phyloP scores from a whole-genome alignment of 805 yeast genomes.

The Saccharomyces jurei region DNA sequence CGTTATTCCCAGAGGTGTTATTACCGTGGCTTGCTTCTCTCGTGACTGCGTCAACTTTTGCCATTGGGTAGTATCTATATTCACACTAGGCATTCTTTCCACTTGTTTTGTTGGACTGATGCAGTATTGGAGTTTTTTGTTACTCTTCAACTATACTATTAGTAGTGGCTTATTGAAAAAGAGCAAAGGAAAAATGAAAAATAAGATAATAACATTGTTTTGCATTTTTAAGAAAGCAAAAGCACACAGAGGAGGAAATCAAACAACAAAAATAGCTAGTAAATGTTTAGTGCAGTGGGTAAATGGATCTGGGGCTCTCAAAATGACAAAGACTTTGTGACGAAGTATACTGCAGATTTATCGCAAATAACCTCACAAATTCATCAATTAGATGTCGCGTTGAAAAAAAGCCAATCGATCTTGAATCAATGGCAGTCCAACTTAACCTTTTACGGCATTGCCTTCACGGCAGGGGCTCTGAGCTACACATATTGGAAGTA shows the following conservation, averaged over 20 bases:
- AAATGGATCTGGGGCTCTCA: conserved; percentile 5
- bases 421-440: conserved; percentile 13
- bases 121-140: background rate
- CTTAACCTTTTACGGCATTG: conserved; percentile 16
- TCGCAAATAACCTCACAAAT: conserved; percentile 22
- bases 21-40: conserved; percentile 12
- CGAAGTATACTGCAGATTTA: conserved; percentile 24
- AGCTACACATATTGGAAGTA: conserved; percentile 3
- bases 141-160: background rate
- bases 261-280: background rate
- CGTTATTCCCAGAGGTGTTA: conserved; percentile 49
- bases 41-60: conserved; percentile 13
- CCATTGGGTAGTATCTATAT: conserved; percentile 17
- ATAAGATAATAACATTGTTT: background rate
- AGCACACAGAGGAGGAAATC: background rate
- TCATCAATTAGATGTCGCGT: conserved; percentile 19
- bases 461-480: conserved; percentile 2
- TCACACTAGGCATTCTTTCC: conserved; percentile 23
- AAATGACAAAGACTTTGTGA: conserved; percentile 14
- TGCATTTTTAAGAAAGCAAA: background rate
- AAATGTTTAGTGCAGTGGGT: conserved; percentile 14
- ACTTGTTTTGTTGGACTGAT: background rate
- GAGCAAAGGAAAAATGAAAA: background rate
- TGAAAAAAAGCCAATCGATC: conserved; percentile 14
- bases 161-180: background rate